Evolutionary conservation across 345 rosid genomes (phyloP), one percentile per base, ranked within the genome.

Genomic region (Heritiera fomes): DNA sequence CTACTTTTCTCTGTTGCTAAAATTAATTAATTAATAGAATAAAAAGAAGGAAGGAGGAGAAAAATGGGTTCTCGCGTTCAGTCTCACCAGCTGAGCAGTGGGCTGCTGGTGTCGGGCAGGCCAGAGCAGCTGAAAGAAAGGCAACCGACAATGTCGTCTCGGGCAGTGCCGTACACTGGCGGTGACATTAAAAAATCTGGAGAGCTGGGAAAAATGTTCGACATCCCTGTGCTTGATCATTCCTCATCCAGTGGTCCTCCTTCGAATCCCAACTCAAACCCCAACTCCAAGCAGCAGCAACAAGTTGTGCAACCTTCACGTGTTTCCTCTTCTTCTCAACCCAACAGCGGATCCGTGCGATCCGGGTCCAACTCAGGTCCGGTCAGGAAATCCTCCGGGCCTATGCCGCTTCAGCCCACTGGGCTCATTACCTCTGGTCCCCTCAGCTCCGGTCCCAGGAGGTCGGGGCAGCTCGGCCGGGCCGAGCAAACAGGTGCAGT

Each of bases 131-230:
- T 78, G 1, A 91, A 91, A 78, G 98, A 93, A 71, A 86, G 94
- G 40, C 93, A 81, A 76, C 97, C 97, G 56, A 91, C 91, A 80
- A 90, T 91, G 87, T 90, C 90, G 17, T 87, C 95, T 14, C 87
- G 95, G 4, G 91, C 99, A 0, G 85, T 90, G 6, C 97, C 97
- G 41, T 95, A 95, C 85, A 92, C 97, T 1, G 99, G 99, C 49
- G 98, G 98, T 14, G 96, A 95, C 80, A 80, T 95, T n/a, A 93
- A 95, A 82, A 95, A 92, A 81, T 95, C 99, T 41, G 99, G 99
- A 1, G 99, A 95, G 87, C 86, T 93, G 8, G 94, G 99, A 2
- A 91, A 92, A 86, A 95, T 95, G 99, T 92, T 95, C 64, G 98
- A 95, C 76, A 91, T 93, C 78, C 91, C 95, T 13, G 87, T 83